Evolutionary conservation across 805 yeast species (phyloP).

Genomic region (Candida boleticola): DNA sequence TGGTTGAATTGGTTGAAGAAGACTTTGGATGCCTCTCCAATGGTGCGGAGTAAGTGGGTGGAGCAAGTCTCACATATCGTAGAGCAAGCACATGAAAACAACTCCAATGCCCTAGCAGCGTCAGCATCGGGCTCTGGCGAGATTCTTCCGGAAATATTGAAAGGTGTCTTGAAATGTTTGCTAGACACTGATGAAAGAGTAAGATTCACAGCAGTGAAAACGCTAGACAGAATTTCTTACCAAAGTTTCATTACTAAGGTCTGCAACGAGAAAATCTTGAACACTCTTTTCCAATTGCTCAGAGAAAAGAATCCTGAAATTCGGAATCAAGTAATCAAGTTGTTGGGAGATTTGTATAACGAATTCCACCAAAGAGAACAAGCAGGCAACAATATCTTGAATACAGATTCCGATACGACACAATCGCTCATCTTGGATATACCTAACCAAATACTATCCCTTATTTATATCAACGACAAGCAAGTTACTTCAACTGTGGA

Average conservation of each 20-base stretch:
- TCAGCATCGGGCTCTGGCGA: neutral
- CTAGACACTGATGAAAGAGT: conserved; percentile 76
- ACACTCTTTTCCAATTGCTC: conserved; percentile 57
- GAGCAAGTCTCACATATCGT: conserved; percentile 53
- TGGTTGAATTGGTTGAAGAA: conserved; percentile 76
- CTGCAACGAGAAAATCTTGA: conserved; percentile 46
- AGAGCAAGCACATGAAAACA: conserved; percentile 30
- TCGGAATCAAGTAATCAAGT: conserved; percentile 55
- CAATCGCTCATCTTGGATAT: conserved; percentile 39
- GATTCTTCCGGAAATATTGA: conserved; percentile 20
- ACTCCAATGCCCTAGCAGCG: conserved; percentile 42
- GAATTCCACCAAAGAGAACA: conserved; percentile 29
- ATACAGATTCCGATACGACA: conserved; percentile 19
- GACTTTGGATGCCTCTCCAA: conserved; percentile 62
- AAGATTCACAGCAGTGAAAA: conserved; percentile 56
- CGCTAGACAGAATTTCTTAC: conserved; percentile 48
- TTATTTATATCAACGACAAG: conserved; percentile 72
- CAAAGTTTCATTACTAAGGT: conserved; percentile 47
- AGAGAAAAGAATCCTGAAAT: conserved; percentile 71
- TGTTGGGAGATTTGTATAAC: conserved; percentile 57
- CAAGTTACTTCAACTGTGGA: conserved; percentile 68
- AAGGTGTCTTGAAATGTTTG: conserved; percentile 64
- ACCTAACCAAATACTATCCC: conserved; percentile 63
- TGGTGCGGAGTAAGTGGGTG: conserved; percentile 70
- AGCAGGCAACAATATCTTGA: neutral